Base-by-base conservation (phyloP, 805 yeast genomes). In the Monosporozyma siamensis region DNA sequence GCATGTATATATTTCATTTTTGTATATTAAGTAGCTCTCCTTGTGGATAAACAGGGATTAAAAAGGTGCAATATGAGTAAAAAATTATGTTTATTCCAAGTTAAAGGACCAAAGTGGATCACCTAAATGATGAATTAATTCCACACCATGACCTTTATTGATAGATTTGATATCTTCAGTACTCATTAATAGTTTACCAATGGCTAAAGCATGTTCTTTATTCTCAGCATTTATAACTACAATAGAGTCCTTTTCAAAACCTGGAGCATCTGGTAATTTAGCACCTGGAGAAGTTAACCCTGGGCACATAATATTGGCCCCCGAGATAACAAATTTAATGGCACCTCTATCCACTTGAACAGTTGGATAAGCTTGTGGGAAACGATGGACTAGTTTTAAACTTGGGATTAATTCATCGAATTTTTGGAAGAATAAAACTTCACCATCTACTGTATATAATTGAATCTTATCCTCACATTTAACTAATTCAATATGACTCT, bases 231-330 rank as follows among this genome's bases (percentile, higher is more conserved):
- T 82, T 21, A 90, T 75, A 7, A 83, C 73, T 37, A 89, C 95
- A 23, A 84, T 72, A n/a, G 80, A 69, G 42, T 74, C 94, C 51
- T 76, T 70, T 27, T 55, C 62, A 29, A 41, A 54, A 6, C 74
- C 73, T 30, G 80, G 76, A 24, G 80, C 80, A 20, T 80, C 89
- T 17, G 96, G 95, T 47, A 88, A 68, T 42, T 66, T 64, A 17
- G 95, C 96, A 34, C 96, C 95, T 2, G 81, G 72, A 15, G 92
- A 79, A 0, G 95, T 87, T 49, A 87, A 71, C 15, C 96, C 96
- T 3, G 95, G 95, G 64, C 96, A 89, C 97, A 89, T 89, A 56
- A 89, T 84, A 57, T 89, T 89, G 23, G 97, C 96, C 44, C 97
- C 97, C 4, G 95, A 82, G n/a, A 89, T 67, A 21, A 89, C 92